A percentile compares a stretch with the other conserved stretches of the same genome.
phyloP scores from a whole-genome alignment of 495 filamentous ascomycete genomes.

The Bryoglossum gracile region DNA sequence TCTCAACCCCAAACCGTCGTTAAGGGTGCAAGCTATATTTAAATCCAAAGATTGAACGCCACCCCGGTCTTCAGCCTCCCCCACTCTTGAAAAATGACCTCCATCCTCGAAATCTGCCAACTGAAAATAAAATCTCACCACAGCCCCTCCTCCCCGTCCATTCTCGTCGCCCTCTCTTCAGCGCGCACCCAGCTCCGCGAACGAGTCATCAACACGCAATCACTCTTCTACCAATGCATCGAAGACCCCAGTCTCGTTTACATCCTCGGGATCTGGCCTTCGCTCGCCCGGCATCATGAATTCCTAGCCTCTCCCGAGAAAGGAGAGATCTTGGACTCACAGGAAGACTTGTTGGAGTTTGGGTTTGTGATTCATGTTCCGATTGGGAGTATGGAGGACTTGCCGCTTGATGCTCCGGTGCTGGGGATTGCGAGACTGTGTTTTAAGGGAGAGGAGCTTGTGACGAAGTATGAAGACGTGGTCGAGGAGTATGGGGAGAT shows the following conservation, averaged over 20 bases:
- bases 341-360: constrained; percentile 4
- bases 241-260: constrained; percentile 6
- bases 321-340: constrained; percentile 1
- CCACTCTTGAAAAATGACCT: too few species aligned
- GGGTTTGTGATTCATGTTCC: constrained; percentile 1
- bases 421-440: constrained; percentile 2
- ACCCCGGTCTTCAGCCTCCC: too few species aligned
- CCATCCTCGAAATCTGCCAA: too few species aligned
- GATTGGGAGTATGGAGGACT: not conserved
- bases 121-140: too few species aligned
- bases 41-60: too few species aligned
- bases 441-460: not conserved
- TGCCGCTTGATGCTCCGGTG: constrained; percentile 9
- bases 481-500: not conserved
- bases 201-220: constrained; percentile 5
- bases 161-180: not conserved
- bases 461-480: not conserved
- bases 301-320: not conserved
- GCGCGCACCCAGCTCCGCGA: not conserved
- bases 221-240: constrained; percentile 13
- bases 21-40: too few species aligned
- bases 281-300: not conserved
- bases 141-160: not conserved
- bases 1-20: too few species aligned
- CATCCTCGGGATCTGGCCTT: constrained; percentile 9